Evolutionary conservation across 371 early-diverging fungal species (phyloP), one percentile per base, ranked within the genome.

Genomic region (Actinomucor elegans): DNA sequence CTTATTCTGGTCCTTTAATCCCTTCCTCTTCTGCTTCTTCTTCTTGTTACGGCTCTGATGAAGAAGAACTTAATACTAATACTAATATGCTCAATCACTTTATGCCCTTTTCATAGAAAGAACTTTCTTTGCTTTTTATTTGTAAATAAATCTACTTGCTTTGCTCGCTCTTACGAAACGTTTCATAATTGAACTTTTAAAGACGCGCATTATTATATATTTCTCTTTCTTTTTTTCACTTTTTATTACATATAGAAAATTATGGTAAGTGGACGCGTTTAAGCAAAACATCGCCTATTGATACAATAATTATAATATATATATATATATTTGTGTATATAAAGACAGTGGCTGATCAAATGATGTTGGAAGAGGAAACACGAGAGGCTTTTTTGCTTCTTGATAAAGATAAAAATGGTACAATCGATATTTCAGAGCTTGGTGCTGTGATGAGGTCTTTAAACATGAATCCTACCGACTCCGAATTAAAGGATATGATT

Each of bases 91-190:
- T 33, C 27, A 42, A 32, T 26, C 35, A 52, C 29, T 44, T 35
- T 28, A 18, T 52, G n/a, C 32, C 35, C n/a, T 52, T 52, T 31
- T 33, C 28, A 47, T 45, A 45, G n/a, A n/a, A n/a, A n/a, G n/a
- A n/a, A n/a, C n/a, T n/a, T n/a, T 47, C 31, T 32, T 78, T 93
- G 92, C 62, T 81, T 77, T 59, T 93, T 96, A 66, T 84, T 86
- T 61, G 69, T 79, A 51, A 73, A 67, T 49, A 88, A 89, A 68
- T 86, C 5, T 20, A 4, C 10, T 37, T 27, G 10, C 17, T 48
- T 34, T 34, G 21, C 17, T n/a, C 4, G 12, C 24, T 32, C 21
- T 46, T 23, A n/a, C n/a, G n/a, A n/a, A n/a, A n/a, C n/a, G n/a
- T n/a, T n/a, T n/a, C n/a, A n/a, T n/a, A n/a, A n/a, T n/a, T n/a